Evolutionary conservation across 345 rosid species (phyloP).

Genomic region (Eucalyptus regnans): DNA sequence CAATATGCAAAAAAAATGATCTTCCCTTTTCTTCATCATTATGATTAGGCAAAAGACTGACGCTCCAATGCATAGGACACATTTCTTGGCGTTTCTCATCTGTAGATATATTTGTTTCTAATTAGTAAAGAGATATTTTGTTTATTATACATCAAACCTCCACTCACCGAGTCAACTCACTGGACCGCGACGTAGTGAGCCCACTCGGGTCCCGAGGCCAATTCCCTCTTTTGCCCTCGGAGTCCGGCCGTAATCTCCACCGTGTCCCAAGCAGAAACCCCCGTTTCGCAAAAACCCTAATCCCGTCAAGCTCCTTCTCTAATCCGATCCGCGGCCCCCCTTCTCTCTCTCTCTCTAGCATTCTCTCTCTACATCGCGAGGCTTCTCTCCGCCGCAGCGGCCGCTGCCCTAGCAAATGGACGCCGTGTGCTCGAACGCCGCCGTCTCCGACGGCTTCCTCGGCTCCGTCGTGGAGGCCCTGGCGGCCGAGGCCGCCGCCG

Average conservation of each 20-base stretch:
- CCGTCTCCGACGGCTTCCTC: constrained; percentile 1
- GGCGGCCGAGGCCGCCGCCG: constrained; percentile 19
- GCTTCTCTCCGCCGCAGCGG: not conserved
- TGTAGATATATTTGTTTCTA: not conserved
- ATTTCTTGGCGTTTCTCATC: not conserved
- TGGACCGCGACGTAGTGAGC: not conserved
- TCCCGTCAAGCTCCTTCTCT: not conserved
- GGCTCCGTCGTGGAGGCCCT: constrained; percentile 13
- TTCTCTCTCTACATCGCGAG: not conserved
- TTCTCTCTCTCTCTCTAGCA: not conserved
- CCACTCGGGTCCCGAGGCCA: not conserved
- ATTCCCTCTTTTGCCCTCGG: not conserved
- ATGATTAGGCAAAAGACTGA: not conserved
- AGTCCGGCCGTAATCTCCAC: not conserved
- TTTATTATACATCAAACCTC: not conserved
- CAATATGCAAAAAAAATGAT: not conserved
- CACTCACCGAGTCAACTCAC: not conserved
- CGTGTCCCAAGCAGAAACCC: constrained; percentile 20
- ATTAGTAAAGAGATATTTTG: not conserved
- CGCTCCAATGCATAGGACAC: not conserved
- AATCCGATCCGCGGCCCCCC: not conserved
- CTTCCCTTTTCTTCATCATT: not conserved
- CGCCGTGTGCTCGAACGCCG: constrained; percentile 1
- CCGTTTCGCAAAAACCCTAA: constrained; percentile 5
- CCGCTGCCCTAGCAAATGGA: not conserved